Conservation (phyloP, 208 protist species). For the Trypanosoma lewisi region DNA sequence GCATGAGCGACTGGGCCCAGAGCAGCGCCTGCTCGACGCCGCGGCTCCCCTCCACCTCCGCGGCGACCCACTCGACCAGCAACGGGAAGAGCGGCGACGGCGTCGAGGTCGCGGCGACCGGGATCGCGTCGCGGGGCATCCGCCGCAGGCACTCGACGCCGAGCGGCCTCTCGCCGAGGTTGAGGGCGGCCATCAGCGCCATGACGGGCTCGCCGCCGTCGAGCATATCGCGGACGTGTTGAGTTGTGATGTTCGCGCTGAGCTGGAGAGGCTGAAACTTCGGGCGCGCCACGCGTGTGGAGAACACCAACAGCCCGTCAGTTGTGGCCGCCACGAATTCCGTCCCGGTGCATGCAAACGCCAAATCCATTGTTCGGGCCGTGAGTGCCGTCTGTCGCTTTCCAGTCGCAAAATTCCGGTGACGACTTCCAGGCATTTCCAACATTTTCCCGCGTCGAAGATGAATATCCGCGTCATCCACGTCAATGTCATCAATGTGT, state of each 20-base stretch:
- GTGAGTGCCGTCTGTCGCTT: constrained; percentile 87
- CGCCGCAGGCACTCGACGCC: constrained; percentile 73
- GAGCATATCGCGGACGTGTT: constrained; percentile 52
- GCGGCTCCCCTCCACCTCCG: constrained; percentile 68
- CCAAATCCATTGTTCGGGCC: constrained; percentile 73
- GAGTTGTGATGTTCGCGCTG: constrained; percentile 56
- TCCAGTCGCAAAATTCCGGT: constrained; percentile 86
- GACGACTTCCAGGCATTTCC: constrained; percentile 88
- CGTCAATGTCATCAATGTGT: constrained; percentile 82
- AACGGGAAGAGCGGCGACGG: constrained; percentile 63
- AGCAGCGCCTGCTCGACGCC: constrained; percentile 73
- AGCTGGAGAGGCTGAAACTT: constrained; percentile 86
- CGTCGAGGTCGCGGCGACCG: constrained; percentile 74
- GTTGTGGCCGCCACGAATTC: constrained; percentile 90
- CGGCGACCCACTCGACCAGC: constrained; percentile 76
- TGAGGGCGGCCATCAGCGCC: constrained; percentile 78
- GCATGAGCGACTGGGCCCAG: constrained; percentile 82
- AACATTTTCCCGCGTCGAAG: constrained; percentile 74
- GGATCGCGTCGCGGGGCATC: constrained; percentile 77
- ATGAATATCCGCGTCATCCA: constrained; percentile 81
- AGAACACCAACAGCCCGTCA: constrained; percentile 89
- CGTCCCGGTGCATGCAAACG: constrained; percentile 77
- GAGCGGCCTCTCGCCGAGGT: constrained; percentile 71
- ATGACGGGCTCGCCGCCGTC: constrained; percentile 53
- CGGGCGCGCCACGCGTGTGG: constrained; percentile 64